Percentiles rank a stretch among this genome's conserved stretches.
These are phyloP conservation scores for Chlamydomonas schloesseri DNA, from an alignment of 139 green algal species.

Conservation along the genomic window DNA sequence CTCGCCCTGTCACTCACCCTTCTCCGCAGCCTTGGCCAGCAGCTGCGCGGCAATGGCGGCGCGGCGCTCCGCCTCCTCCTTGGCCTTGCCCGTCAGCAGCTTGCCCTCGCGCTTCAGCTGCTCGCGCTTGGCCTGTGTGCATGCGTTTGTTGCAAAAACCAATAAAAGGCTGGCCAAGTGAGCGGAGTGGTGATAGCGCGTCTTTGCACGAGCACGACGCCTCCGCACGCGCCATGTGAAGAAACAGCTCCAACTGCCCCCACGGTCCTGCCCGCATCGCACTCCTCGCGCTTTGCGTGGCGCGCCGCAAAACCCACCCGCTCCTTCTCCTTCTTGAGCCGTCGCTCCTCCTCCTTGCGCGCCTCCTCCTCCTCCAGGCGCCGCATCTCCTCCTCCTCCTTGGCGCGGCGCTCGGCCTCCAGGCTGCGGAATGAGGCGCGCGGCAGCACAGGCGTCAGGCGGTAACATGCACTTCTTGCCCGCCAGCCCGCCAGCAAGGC, in stretches of 20 bases:
- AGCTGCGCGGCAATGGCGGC: constrained; percentile 89
- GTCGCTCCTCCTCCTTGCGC: constrained; percentile 77
- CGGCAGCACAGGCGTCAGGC: too few species aligned
- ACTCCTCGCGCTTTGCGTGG: too few species aligned
- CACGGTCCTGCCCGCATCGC: too few species aligned
- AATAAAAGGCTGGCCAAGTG: too few species aligned
- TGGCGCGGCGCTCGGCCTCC: constrained; percentile 74
- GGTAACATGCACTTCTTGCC: too few species aligned
- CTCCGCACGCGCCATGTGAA: too few species aligned
- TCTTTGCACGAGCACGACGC: too few species aligned
- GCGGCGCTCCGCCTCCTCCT: constrained; percentile 91
- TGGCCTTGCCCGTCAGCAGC: constrained; percentile 93
- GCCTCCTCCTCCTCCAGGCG: constrained; percentile 50
- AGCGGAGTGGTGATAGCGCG: too few species aligned
- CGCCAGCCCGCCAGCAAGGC: too few species aligned
- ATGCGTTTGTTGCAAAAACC: too few species aligned
- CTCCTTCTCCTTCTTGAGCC: constrained; percentile 75
- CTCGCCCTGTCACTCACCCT: constrained; percentile 61
- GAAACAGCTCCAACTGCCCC: too few species aligned
- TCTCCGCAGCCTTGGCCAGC: constrained; percentile 76
- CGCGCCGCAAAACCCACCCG: constrained; percentile 35
- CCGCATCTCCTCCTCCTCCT: constrained; percentile 61
- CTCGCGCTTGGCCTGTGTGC: constrained; percentile 60
- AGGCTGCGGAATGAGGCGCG: constrained; percentile 20
- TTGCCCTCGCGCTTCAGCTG: constrained; percentile 91